A percentile compares a stretch with the other conserved stretches of the same genome.
phyloP scores from a whole-genome alignment of 768 basidiomycete genomes.

The Hericium rajendrae region DNA sequence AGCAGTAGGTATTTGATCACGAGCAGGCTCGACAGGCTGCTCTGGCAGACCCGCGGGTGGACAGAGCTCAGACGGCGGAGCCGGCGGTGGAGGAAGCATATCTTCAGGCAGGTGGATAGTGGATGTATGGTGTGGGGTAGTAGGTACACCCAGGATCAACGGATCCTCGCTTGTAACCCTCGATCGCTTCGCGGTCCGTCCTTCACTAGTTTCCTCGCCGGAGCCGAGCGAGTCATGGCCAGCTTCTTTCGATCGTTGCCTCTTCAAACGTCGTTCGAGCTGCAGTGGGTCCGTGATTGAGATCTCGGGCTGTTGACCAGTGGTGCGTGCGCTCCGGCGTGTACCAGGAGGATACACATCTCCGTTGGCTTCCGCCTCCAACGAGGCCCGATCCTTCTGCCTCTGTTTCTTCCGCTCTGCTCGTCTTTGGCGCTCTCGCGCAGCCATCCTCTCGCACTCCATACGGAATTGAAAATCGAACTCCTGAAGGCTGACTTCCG shows the following conservation, averaged over 20 bases:
- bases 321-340: slow-evolving; percentile 63
- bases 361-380: slow-evolving; percentile 25
- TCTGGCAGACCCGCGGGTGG: background rate
- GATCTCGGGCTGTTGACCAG: slow-evolving; percentile 63
- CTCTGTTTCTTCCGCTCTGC: slow-evolving; percentile 32
- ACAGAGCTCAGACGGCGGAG: background rate
- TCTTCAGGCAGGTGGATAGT: slow-evolving; percentile 4
- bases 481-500: slow-evolving; percentile 78
- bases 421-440: slow-evolving; percentile 56
- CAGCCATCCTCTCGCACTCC: slow-evolving; percentile 87
- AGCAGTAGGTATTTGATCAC: background rate
- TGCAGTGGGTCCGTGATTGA: slow-evolving; percentile 65
- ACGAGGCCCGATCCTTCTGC: slow-evolving; percentile 20
- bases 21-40: background rate
- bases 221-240: slow-evolving; percentile 17
- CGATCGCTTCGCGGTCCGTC: slow-evolving; percentile 8
- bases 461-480: slow-evolving; percentile 69
- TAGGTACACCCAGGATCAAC: slow-evolving; percentile 5
- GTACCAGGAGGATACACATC: slow-evolving; percentile 37
- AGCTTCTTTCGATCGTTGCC: slow-evolving; percentile 43
- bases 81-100: slow-evolving; percentile 3
- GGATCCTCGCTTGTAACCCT: slow-evolving; percentile 13
- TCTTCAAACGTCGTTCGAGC: slow-evolving; percentile 56
- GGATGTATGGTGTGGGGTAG: slow-evolving; percentile 1
- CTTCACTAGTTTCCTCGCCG: slow-evolving; percentile 12